A percentile compares a stretch with the other conserved stretches of the same genome.
phyloP scores from a whole-genome alignment of 306 rosid species.

The Cicer yamashitae region DNA sequence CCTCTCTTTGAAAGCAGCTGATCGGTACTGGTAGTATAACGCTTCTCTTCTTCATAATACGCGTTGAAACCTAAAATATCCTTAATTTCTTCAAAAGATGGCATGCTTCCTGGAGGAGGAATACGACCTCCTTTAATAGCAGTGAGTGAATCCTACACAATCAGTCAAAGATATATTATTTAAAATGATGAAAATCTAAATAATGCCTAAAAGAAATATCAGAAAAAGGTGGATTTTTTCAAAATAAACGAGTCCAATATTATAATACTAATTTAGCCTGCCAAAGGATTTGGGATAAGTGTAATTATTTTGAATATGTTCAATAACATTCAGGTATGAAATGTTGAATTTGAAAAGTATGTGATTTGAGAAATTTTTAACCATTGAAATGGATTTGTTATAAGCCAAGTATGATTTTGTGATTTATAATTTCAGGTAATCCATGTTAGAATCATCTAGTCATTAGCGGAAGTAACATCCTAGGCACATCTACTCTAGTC shows the following conservation, averaged over 20 bases:
- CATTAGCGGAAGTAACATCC: neutral
- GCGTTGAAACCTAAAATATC: slow-evolving; percentile 85
- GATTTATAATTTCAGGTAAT: neutral
- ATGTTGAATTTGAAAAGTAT: neutral
- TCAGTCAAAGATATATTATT: slow-evolving; percentile 30
- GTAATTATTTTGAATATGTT: neutral
- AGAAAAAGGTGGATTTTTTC: slow-evolving; percentile 1
- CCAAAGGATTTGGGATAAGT: neutral
- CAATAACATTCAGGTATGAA: neutral
- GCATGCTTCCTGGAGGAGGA: slow-evolving; percentile 98
- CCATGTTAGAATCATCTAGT: neutral
- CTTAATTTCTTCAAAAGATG: slow-evolving; percentile 87
- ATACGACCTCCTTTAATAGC: slow-evolving; percentile 91
- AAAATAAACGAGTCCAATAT: slow-evolving; percentile 7
- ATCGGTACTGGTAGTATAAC: slow-evolving; percentile 59
- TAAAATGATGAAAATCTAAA: slow-evolving; percentile 8
- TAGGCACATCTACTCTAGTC: neutral
- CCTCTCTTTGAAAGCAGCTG: slow-evolving; percentile 64
- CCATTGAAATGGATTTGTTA: neutral
- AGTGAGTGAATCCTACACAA: slow-evolving; percentile 74
- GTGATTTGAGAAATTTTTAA: neutral
- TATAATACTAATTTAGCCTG: neutral
- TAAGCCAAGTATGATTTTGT: neutral
- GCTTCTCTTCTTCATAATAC: slow-evolving; percentile 94
- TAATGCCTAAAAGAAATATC: slow-evolving; percentile 18